These are phyloP conservation scores for Lodderomyces jiufengensis DNA, from an alignment of 1,139 yeast species.

Conservation along the genomic window DNA sequence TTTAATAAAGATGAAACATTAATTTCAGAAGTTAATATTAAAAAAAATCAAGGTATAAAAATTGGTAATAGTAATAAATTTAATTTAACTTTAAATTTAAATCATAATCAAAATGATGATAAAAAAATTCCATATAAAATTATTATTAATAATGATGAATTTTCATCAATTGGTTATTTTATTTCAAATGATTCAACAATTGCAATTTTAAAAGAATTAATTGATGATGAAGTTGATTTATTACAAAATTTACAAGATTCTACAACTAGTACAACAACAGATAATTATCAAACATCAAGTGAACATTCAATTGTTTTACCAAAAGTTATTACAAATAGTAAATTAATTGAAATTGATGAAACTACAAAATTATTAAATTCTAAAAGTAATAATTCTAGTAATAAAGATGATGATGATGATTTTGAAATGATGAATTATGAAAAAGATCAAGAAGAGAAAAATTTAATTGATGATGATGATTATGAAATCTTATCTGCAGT, in stretches of 20 bases:
- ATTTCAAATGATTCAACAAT: conserved; percentile 5
- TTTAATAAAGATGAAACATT: conserved; percentile 28
- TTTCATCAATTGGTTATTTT: conserved; percentile 8
- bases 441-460: conserved; percentile 31
- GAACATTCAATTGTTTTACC: conserved; percentile 35
- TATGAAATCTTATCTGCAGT: conserved; percentile 38
- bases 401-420: conserved; percentile 16
- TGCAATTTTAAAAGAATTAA: neutral
- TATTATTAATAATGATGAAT: conserved; percentile 20
- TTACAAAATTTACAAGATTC: neutral
- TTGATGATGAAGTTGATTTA: neutral
- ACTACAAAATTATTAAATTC: conserved; percentile 30
- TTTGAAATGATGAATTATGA: conserved; percentile 34
- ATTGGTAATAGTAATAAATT: conserved; percentile 33
- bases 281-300: conserved; percentile 16
- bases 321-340: too few species aligned
- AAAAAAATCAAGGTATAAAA: conserved; percentile 30
- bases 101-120: conserved; percentile 27
- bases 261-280: neutral
- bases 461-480: conserved; percentile 34
- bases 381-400: conserved; percentile 20
- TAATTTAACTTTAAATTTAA: conserved; percentile 24
- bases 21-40: conserved; percentile 27
- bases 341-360: too few species aligned
- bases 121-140: conserved; percentile 34